phyloP scores from a whole-genome alignment of 148 eudicot species.

The Fallopia convolvulus region DNA sequence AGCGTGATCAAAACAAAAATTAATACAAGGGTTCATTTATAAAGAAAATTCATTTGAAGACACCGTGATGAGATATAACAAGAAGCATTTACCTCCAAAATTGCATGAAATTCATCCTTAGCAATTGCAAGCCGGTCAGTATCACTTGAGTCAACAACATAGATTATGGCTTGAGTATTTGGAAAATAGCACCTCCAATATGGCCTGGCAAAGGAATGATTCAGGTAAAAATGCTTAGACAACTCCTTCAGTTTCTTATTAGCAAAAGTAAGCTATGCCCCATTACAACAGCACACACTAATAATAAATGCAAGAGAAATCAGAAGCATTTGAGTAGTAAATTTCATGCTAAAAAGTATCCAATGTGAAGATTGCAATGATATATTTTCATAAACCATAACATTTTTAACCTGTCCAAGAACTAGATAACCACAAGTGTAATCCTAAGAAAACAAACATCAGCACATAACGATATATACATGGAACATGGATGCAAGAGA shows the following conservation, averaged over 20 bases:
- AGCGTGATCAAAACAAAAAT: not conserved
- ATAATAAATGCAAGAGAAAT: not conserved
- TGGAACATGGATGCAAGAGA: not conserved
- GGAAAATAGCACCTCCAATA: slow-evolving; percentile 99
- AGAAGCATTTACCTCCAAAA: slow-evolving; percentile 58
- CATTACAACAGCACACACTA: not conserved
- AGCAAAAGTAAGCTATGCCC: not conserved
- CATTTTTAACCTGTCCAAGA: too few species aligned
- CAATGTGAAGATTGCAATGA: not conserved
- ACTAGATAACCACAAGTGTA: too few species aligned
- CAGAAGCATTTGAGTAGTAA: not conserved
- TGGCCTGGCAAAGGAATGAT: slow-evolving; percentile 39
- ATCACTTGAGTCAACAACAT: slow-evolving; percentile 98
- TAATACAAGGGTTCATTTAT: not conserved
- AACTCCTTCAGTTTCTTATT: not conserved
- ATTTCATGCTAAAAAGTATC: not conserved
- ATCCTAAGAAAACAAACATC: not conserved
- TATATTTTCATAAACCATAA: not conserved
- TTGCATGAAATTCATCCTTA: slow-evolving; percentile 94
- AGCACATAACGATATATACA: not conserved
- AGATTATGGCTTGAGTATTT: slow-evolving; percentile 95
- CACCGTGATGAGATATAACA: not conserved
- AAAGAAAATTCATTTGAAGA: not conserved
- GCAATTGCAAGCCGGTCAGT: slow-evolving; percentile 90
- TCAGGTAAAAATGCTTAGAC: not conserved